These are phyloP conservation scores for Alternaria longipes DNA, from an alignment of 2,329 filamentous ascomycete genomes.

Conservation along the genomic window DNA sequence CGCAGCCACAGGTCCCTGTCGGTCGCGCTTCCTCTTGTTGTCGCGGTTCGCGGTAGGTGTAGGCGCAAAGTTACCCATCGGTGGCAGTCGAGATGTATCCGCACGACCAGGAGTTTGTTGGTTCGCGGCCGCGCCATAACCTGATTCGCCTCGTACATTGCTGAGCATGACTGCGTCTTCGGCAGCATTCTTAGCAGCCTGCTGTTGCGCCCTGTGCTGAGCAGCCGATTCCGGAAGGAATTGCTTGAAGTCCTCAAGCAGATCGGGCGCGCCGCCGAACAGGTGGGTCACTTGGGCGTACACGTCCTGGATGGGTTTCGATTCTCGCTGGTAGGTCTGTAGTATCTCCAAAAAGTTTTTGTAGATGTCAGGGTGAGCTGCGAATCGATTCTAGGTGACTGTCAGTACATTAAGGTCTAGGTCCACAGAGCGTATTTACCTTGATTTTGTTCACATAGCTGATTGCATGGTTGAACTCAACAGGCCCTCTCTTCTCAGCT, in stretches of 20 bases:
- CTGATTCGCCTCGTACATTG: constrained; percentile 66
- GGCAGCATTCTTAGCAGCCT: constrained; percentile 68
- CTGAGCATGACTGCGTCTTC: constrained; percentile 75
- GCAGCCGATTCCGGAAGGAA: constrained; percentile 92
- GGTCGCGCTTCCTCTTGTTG: constrained; percentile 81
- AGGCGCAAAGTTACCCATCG: constrained; percentile 92
- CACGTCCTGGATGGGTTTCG: constrained; percentile 97
- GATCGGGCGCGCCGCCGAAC: constrained; percentile 91
- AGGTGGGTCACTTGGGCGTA: constrained; percentile 95
- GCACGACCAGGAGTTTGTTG: constrained; percentile 59
- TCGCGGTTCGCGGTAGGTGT: constrained; percentile 85
- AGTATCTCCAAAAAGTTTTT: constrained; percentile 98
- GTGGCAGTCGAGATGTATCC: constrained; percentile 71
- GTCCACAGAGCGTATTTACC: constrained; percentile 61
- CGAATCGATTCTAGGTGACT: constrained; percentile 82
- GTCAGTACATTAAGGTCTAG: constrained; percentile 19
- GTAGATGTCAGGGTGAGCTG: constrained; percentile 96
- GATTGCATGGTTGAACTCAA: constrained; percentile 99
- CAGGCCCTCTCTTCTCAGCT: constrained; percentile 84
- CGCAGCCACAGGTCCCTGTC: constrained; percentile 59
- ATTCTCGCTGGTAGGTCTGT: constrained; percentile 97
- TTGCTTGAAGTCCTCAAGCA: constrained; percentile 98
- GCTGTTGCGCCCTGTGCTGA: constrained; percentile 64
- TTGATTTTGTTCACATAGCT: constrained; percentile 99
- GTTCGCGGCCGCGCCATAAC: constrained; percentile 54